Base-by-base conservation (phyloP, 2,329 filamentous ascomycete species). In the Colletotrichum euphorbiae region DNA sequence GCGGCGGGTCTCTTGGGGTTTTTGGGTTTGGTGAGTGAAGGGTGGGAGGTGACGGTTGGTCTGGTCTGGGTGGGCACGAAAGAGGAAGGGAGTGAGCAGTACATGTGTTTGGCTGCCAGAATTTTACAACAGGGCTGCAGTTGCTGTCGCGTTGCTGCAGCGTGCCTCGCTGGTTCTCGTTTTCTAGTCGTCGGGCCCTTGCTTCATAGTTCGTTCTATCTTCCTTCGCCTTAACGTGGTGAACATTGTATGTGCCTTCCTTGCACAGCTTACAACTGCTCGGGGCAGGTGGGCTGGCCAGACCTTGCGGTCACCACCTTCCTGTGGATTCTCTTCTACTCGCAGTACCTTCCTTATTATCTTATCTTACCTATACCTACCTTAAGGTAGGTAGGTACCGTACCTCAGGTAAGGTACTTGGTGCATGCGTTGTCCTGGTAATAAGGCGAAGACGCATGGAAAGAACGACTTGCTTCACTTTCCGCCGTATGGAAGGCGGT, bases 131-230 rank as follows among this genome's bases (percentile, higher is more conserved):
- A 67, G 59, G 58, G 63, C 63, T 55, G 58, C 56, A 59, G 62
- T 45, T 21, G 36, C 36, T 33, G 40, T 46, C 13, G 55, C 24
- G 57, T 40, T 24, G 63, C 59, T 62, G 33, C 24, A 24, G 24
- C 24, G 24, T 24, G 58, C 28, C 63, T 65, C 38, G 56, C 56
- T 61, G 17, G 51, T 62, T 31, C 31, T 51, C 50, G 61, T 48
- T 36, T 62, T 36, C 42, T 52, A 50, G 59, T 67, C 59, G 59
- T 58, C 12, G 51, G 59, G 43, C 31, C 64, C 59, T 62, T 63
- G 64, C 59, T 56, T 50, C 46, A 54, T 8, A 33, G 24, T 45
- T 19, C 24, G 19, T 64, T 31, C 11, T 58, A 57, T 45, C 24
- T 63, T 55, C 58, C 45, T 19, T 40, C 31, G 62, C 58, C 63